phyloP scores from a whole-genome alignment of 371 early-diverging fungal genomes.

The Haplosporangium sp. region DNA sequence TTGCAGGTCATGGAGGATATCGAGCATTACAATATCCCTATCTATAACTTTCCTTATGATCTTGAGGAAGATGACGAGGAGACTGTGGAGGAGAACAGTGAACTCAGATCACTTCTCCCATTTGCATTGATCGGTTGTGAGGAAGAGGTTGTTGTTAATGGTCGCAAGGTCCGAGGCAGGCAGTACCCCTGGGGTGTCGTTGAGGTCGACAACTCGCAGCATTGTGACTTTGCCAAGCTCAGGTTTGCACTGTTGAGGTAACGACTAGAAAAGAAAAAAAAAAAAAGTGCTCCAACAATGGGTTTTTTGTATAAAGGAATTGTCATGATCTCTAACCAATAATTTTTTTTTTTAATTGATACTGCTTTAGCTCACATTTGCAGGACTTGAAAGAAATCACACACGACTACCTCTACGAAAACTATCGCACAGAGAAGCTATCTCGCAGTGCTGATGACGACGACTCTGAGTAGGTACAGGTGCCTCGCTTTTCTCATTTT shows the following conservation, averaged over 20 bases:
- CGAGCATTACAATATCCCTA: conserved; percentile 93
- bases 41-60: conserved; percentile 87
- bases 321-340: too few relatives aligned
- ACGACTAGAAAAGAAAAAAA: not conserved
- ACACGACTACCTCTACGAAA: conserved; percentile 94
- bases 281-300: not conserved
- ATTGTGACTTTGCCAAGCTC: conserved; percentile 97
- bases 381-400: conserved; percentile 96
- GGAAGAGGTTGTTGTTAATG: conserved; percentile 89
- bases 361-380: conserved; percentile 81
- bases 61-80: conserved; percentile 91
- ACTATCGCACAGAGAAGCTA: conserved; percentile 96
- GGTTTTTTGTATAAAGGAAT: too few relatives aligned
- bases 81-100: conserved; percentile 95
- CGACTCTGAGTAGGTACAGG: conserved; percentile 63
- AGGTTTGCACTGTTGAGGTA: conserved; percentile 82
- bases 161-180: conserved; percentile 90
- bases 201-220: conserved; percentile 90
- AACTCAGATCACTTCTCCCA: conserved; percentile 90
- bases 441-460: conserved; percentile 74
- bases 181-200: conserved; percentile 99
- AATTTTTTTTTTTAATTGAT: not conserved
- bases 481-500: not conserved
- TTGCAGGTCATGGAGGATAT: conserved; percentile 90
- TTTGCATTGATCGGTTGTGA: conserved; percentile 98